Base-by-base conservation (phyloP, 768 basidiomycete species). In the Psilocybe tampanensis region DNA sequence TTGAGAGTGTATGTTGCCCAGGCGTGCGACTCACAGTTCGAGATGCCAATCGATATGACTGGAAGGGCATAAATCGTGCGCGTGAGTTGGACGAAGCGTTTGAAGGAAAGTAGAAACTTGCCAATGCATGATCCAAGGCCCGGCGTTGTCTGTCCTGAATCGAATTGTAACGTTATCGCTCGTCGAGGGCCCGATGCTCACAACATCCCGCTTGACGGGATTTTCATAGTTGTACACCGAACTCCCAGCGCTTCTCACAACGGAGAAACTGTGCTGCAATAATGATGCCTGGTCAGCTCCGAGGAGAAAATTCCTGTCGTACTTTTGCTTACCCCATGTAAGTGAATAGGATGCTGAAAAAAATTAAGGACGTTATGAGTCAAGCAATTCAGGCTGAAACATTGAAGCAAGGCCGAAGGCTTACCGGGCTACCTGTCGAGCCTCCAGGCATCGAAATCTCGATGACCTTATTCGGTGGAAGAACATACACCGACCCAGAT, bases 111-210 rank as follows among this genome's bases (percentile, higher is more conserved):
- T 32, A 24, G 42, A 41, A 34, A 26, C 36, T 5, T n/a, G 15
- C 36, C 36, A 39, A n/a, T 39, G 36, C 36, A 73, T 54, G 43
- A 73, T 65, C 78, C 83, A 84, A 21, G 81, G 80, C 15, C 85
- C 85, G n/a, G 85, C 74, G 70, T 87, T 89, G 66, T 89, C 83
- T 1, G 87, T 83, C 22, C 68, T 64, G 72, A 84, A 87, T 34
- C 85, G 77, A 47, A 89, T 75, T 11, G 79, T 81, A 24, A 81
- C 77, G 21, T 75, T 74, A 55, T 77, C 76, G 17, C 59, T 60
- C 3, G 60, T 36, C n/a, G 44, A 47, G 9, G 32, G 23, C 17
- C 74, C 74, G 32, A 64, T 68, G 24, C 65, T 69, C 29, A 76
- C 74, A 7, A 76, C 74, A 52, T 79, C 77, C 5, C 76, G 68